These are phyloP conservation scores for Bothriochloa decipiens DNA, from an alignment of 176 grass and related monocot genomes.

Conservation along the genomic window DNA sequence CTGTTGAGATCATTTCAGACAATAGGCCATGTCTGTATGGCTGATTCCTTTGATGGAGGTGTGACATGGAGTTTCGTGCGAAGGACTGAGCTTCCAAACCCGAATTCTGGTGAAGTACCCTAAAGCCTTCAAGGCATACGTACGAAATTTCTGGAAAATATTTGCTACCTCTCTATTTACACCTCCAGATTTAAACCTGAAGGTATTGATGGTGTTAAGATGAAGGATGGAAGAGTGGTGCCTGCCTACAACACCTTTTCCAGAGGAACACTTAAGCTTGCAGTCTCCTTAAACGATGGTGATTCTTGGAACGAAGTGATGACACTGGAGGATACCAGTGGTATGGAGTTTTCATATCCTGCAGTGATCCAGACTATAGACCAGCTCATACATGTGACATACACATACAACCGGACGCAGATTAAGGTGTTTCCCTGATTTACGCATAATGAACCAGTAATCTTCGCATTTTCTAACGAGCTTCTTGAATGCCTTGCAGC, in stretches of 20 bases:
- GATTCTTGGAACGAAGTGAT: constrained; percentile 63
- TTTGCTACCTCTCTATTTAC: constrained; percentile 25
- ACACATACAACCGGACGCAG: constrained; percentile 62
- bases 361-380: constrained; percentile 56
- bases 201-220: constrained; percentile 73
- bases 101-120: constrained; percentile 70
- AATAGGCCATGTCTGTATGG: constrained; percentile 62
- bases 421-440: constrained; percentile 47
- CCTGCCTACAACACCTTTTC: constrained; percentile 63
- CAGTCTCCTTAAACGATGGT: constrained; percentile 52
- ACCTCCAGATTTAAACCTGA: background rate
- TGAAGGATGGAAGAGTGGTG: constrained; percentile 62
- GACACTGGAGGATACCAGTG: constrained; percentile 49
- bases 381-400: constrained; percentile 57
- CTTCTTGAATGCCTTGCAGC: constrained; percentile 44
- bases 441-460: background rate
- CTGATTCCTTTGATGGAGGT: constrained; percentile 68
- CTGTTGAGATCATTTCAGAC: constrained; percentile 80
- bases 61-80: constrained; percentile 67
- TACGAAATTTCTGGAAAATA: background rate
- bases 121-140: constrained; percentile 3
- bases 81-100: constrained; percentile 75
- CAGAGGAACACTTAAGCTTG: constrained; percentile 54
- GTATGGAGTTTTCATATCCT: constrained; percentile 69
- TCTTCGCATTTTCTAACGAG: constrained; percentile 9